Conservation (phyloP, 2,329 filamentous ascomycete species). For the Seiridium unicorne region DNA sequence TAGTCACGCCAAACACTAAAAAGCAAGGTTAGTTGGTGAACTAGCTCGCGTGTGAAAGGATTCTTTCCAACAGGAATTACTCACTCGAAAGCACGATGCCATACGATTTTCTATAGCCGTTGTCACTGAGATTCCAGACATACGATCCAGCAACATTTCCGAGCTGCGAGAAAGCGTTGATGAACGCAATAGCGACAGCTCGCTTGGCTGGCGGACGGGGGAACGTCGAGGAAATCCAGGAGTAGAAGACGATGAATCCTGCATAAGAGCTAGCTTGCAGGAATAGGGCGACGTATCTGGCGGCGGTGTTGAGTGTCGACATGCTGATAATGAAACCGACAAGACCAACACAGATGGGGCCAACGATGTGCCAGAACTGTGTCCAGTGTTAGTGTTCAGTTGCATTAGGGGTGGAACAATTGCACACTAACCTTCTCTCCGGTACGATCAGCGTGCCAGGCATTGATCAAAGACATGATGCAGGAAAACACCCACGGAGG, state of each 20-base stretch:
- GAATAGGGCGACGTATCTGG: constrained; percentile 60
- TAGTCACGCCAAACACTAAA: constrained; percentile 56
- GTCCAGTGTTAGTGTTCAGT: not conserved
- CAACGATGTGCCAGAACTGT: constrained; percentile 57
- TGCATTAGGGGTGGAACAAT: not conserved
- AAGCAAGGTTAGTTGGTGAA: not conserved
- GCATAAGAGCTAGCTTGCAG: constrained; percentile 58
- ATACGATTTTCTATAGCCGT: constrained; percentile 64
- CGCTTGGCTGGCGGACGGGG: constrained; percentile 60
- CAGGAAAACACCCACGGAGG: constrained; percentile 60
- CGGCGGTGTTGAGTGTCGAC: constrained; percentile 53
- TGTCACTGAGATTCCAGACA: constrained; percentile 58
- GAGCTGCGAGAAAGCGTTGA: constrained; percentile 58
- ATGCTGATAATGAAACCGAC: constrained; percentile 60
- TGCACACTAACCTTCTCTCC: constrained; percentile 45
- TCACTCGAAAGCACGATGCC: constrained; percentile 57
- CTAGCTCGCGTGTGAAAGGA: no score
- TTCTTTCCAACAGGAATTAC: not conserved
- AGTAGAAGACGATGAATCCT: constrained; percentile 57
- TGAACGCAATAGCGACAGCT: constrained; percentile 58
- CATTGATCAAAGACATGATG: constrained; percentile 52
- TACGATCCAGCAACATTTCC: constrained; percentile 62
- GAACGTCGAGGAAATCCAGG: constrained; percentile 57
- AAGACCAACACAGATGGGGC: constrained; percentile 51
- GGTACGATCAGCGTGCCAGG: constrained; percentile 54